Percentiles rank a stretch among this genome's conserved stretches.
Evolutionary conservation across 805 yeast genomes (phyloP).

Genomic region (Pichia deserticola): DNA sequence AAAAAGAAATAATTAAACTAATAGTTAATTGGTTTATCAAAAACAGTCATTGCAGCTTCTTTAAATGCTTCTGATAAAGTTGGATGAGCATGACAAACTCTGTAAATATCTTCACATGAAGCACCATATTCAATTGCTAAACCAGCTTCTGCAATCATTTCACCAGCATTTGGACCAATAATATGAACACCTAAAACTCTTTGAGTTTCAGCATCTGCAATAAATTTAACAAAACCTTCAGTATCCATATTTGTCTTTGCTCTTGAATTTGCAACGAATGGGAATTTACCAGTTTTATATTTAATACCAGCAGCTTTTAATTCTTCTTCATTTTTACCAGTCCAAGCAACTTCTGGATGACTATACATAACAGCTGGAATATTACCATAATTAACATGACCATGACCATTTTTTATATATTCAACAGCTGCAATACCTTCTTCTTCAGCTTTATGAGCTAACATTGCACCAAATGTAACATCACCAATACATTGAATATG

Average conservation of each 20-base stretch:
- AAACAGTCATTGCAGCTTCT: constrained; percentile 93
- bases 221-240: constrained; percentile 93
- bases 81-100: constrained; percentile 99
- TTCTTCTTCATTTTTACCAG: constrained; percentile 73
- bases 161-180: constrained; percentile 98
- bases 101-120: constrained; percentile 92
- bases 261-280: constrained; percentile 97
- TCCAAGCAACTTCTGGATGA: constrained; percentile 99
- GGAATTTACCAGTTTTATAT: constrained; percentile 95
- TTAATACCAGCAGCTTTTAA: constrained; percentile 69
- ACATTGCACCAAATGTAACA: constrained; percentile 97
- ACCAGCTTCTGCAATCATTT: constrained; percentile 98
- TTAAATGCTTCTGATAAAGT: constrained; percentile 96
- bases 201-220: constrained; percentile 96
- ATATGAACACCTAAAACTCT: constrained; percentile 95
- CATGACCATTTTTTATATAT: constrained; percentile 86
- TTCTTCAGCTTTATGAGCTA: constrained; percentile 99
- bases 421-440: constrained; percentile 99
- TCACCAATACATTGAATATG: constrained; percentile 98
- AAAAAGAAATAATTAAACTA: constrained; percentile 25
- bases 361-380: constrained; percentile 99
- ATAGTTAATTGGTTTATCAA: constrained; percentile 85
- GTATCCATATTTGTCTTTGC: constrained; percentile 97
- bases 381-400: constrained; percentile 96
- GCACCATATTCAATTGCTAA: constrained; percentile 99